Conservation (phyloP, 1,284 basidiomycete species). For the Rhodotorula sp. region DNA sequence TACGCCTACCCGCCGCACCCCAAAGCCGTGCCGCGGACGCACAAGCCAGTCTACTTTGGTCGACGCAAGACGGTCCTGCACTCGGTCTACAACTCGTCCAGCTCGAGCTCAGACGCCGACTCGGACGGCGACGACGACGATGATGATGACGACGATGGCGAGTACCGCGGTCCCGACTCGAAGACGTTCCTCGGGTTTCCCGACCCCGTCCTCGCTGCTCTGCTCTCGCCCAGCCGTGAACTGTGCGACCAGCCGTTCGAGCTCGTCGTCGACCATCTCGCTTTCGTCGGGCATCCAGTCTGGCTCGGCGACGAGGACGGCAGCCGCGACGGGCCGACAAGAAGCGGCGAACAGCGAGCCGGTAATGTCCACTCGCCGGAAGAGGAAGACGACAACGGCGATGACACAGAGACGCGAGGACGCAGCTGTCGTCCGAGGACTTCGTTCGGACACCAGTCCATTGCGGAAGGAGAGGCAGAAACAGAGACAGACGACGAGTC, state of each 20-base stretch:
- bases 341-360: constrained; percentile 7
- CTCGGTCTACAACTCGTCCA: constrained; percentile 22
- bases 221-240: constrained; percentile 70
- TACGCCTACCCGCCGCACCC: constrained; percentile 43
- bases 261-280: constrained; percentile 86
- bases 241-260: constrained; percentile 95
- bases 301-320: constrained; percentile 66
- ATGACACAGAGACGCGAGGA: constrained; percentile 24
- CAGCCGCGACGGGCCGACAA: constrained; percentile 56
- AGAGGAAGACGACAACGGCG: constrained; percentile 12
- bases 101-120: constrained; percentile 22
- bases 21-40: constrained; percentile 39
- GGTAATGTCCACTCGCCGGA: neutral
- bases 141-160: neutral
- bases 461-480: neutral
- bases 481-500: neutral
- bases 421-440: constrained; percentile 24
- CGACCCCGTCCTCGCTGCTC: constrained; percentile 72
- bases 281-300: constrained; percentile 92
- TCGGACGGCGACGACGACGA: constrained; percentile 13
- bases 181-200: constrained; percentile 69
- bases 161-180: constrained; percentile 12
- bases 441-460: neutral
- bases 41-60: constrained; percentile 40
- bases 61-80: constrained; percentile 21